phyloP scores from a whole-genome alignment of 2,329 filamentous ascomycete genomes.

The Exserohilum rostratum region DNA sequence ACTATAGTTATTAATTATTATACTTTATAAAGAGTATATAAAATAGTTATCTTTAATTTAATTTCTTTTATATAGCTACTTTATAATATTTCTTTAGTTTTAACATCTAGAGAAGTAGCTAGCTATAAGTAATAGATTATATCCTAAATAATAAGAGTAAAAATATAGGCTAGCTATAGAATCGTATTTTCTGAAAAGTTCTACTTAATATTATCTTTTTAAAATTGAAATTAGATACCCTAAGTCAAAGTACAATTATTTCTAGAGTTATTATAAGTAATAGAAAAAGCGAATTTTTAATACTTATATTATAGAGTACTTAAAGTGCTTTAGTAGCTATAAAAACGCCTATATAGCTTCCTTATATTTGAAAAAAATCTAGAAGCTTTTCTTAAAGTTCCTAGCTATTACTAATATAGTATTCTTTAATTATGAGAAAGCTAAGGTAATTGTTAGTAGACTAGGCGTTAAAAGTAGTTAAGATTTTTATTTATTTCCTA shows the following conservation, averaged over 20 bases:
- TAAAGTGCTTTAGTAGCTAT: background rate
- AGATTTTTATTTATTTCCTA: background rate
- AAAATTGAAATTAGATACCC: background rate
- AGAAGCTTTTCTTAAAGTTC: background rate
- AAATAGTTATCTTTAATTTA: background rate
- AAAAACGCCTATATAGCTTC: background rate
- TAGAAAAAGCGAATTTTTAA: background rate
- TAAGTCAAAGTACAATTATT: background rate
- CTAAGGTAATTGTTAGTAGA: slow-evolving; percentile 6
- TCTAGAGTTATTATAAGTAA: background rate
- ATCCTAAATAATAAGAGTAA: slow-evolving; percentile 6
- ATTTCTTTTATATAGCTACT: background rate
- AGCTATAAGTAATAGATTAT: slow-evolving; percentile 3
- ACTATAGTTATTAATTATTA: no score
- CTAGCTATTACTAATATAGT: slow-evolving; percentile 4
- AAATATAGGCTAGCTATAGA: slow-evolving; percentile 2
- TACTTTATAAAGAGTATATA: background rate
- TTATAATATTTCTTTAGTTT: background rate
- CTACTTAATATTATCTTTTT: background rate
- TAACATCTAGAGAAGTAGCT: background rate
- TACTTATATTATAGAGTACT: background rate
- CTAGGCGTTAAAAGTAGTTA: slow-evolving; percentile 3
- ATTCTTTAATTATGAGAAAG: slow-evolving; percentile 8
- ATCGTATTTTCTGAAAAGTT: background rate
- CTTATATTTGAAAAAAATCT: slow-evolving; percentile 7